A percentile compares a stretch with the other conserved stretches of the same genome.
Conservation (phyloP, 768 basidiomycete genomes). For the Lactarius quietus region DNA sequence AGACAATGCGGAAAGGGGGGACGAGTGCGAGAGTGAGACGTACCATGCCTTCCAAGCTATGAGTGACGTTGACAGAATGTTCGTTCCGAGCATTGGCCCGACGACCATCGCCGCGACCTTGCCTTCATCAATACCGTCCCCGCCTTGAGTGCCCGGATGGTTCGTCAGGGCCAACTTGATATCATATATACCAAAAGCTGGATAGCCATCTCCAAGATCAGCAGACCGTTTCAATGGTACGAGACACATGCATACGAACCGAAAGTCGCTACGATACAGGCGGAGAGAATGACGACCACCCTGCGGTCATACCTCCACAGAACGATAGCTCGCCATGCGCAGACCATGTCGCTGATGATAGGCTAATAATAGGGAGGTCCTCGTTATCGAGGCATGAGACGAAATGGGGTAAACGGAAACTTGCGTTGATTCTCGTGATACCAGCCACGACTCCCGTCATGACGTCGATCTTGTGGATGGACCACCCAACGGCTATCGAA, state of each 20-base stretch:
- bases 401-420: not conserved
- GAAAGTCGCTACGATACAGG: slow-evolving; percentile 11
- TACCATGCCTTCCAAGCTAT: slow-evolving; percentile 25
- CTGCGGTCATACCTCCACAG: slow-evolving; percentile 20
- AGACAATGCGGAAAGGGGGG: not conserved
- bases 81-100: slow-evolving; percentile 21
- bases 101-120: slow-evolving; percentile 13
- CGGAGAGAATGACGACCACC: slow-evolving; percentile 7
- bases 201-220: not conserved
- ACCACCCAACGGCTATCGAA: slow-evolving; percentile 10
- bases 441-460: not conserved
- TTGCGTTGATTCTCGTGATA: slow-evolving; percentile 12
- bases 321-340: slow-evolving; percentile 18
- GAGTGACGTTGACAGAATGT: slow-evolving; percentile 12
- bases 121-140: not conserved
- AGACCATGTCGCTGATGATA: slow-evolving; percentile 21
- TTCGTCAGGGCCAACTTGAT: slow-evolving; percentile 9
- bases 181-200: slow-evolving; percentile 10
- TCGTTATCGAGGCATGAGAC: not conserved
- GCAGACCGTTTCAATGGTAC: not conserved
- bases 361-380: not conserved
- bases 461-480: slow-evolving; percentile 10
- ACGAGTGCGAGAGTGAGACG: not conserved
- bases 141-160: not conserved
- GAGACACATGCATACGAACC: not conserved